These are phyloP conservation scores for Coemansia sp. DNA, from an alignment of 192 early-diverging fungal genomes.

Conservation along the genomic window DNA sequence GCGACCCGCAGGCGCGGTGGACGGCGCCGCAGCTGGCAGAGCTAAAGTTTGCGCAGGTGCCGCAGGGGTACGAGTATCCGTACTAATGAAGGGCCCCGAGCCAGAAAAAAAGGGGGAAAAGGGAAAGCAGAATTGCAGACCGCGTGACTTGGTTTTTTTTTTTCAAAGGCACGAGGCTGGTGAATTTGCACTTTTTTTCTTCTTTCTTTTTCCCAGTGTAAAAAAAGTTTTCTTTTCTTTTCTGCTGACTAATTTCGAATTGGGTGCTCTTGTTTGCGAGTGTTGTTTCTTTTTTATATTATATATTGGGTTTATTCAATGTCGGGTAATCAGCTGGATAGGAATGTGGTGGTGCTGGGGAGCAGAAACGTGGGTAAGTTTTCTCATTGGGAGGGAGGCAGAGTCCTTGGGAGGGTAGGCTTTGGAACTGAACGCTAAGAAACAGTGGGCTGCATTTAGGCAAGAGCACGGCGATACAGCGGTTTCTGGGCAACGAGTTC, in stretches of 20 bases:
- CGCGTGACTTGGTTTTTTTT: slow-evolving; percentile 6
- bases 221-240: slow-evolving; percentile 3
- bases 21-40: slow-evolving; percentile 69
- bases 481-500: slow-evolving; percentile 91
- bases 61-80: slow-evolving; percentile 35
- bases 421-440: too few species aligned
- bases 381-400: too few species aligned
- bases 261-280: background rate
- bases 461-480: slow-evolving; percentile 87
- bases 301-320: slow-evolving; percentile 1
- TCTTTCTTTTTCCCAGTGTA: slow-evolving; percentile 1
- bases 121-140: background rate
- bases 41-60: slow-evolving; percentile 67
- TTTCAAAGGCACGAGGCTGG: background rate
- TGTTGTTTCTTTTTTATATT: slow-evolving; percentile 3
- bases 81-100: too few species aligned
- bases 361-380: slow-evolving; percentile 31
- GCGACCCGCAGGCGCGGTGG: slow-evolving; percentile 73
- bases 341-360: slow-evolving; percentile 42
- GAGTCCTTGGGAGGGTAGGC: too few species aligned
- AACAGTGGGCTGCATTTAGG: too few species aligned
- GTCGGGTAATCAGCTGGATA: slow-evolving; percentile 18
- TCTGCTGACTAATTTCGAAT: background rate
- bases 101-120: background rate
- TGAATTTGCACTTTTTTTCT: background rate